phyloP scores from a whole-genome alignment of 164 flowering plant species.

The Annona cherimola region DNA sequence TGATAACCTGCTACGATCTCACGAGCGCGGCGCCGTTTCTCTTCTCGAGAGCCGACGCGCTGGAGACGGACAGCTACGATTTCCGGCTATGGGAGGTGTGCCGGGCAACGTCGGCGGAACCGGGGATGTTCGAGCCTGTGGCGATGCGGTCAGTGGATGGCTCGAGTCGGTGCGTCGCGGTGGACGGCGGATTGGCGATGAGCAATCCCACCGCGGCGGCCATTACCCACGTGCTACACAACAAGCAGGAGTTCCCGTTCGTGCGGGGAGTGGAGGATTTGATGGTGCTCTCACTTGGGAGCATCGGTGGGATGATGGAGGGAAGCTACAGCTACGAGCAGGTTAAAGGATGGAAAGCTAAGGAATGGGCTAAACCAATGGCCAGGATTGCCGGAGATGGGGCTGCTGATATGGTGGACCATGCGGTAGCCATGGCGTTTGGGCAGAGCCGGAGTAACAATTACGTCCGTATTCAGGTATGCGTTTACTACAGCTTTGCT shows the following conservation, averaged over 20 bases:
- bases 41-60: slow-evolving; percentile 91
- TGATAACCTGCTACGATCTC: slow-evolving; percentile 90
- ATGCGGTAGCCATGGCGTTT: slow-evolving; percentile 84
- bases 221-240: slow-evolving; percentile 94
- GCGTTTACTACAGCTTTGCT: neutral
- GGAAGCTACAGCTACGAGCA: slow-evolving; percentile 49
- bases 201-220: slow-evolving; percentile 94
- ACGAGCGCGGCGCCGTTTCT: slow-evolving; percentile 85
- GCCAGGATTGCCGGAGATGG: slow-evolving; percentile 77
- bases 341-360: slow-evolving; percentile 66
- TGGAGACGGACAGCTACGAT: slow-evolving; percentile 76
- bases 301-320: slow-evolving; percentile 66
- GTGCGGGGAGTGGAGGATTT: slow-evolving; percentile 93
- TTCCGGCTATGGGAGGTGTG: slow-evolving; percentile 90
- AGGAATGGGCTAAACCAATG: slow-evolving; percentile 81
- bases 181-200: slow-evolving; percentile 87
- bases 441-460: slow-evolving; percentile 63
- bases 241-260: slow-evolving; percentile 94
- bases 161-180: slow-evolving; percentile 60
- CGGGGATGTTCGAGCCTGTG: slow-evolving; percentile 61
- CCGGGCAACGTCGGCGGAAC: slow-evolving; percentile 81
- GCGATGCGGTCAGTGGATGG: slow-evolving; percentile 69
- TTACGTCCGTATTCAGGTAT: slow-evolving; percentile 87
- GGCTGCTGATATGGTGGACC: slow-evolving; percentile 84
- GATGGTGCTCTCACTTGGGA: slow-evolving; percentile 72